Conservation (phyloP, 1,284 basidiomycete genomes). For the Rhodotorula sp. region DNA sequence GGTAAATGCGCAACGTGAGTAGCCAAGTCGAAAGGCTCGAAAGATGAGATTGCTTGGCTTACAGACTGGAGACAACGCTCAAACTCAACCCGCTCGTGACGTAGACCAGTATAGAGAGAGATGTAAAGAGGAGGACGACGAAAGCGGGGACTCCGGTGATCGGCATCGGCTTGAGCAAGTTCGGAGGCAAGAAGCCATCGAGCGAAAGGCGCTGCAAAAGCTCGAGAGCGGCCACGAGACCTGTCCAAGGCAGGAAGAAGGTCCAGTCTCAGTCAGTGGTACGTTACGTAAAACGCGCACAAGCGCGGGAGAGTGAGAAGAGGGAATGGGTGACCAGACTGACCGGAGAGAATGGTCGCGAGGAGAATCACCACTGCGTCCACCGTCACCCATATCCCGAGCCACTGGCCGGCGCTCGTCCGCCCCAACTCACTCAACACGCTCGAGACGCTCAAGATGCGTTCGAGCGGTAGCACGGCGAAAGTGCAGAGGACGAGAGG, state of each 20-base stretch:
- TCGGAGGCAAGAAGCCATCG: conserved; percentile 60
- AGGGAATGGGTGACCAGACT: conserved; percentile 41
- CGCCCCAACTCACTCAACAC: conserved; percentile 62
- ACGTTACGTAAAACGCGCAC: not conserved
- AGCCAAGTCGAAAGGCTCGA: not conserved
- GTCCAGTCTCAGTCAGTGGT: not conserved
- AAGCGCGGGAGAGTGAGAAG: not conserved
- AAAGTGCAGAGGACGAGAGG: conserved; percentile 60
- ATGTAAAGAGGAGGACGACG: conserved; percentile 57
- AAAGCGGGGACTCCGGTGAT: conserved; percentile 59
- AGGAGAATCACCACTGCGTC: conserved; percentile 66
- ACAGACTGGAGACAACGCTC: conserved; percentile 55
- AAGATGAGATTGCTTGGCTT: too few relatives aligned
- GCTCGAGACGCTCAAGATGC: conserved; percentile 52
- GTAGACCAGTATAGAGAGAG: conserved; percentile 59
- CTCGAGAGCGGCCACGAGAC: conserved; percentile 6
- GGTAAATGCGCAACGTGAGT: too few relatives aligned
- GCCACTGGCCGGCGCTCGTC: conserved; percentile 60
- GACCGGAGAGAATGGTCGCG: conserved; percentile 67
- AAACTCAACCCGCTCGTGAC: conserved; percentile 60
- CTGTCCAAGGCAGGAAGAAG: not conserved
- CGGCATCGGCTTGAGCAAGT: conserved; percentile 57
- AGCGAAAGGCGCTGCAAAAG: conserved; percentile 20
- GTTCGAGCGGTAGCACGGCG: conserved; percentile 59
- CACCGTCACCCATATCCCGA: conserved; percentile 60